Conservation (phyloP, 805 yeast genomes). For the Scheffersomyces lignosus region DNA sequence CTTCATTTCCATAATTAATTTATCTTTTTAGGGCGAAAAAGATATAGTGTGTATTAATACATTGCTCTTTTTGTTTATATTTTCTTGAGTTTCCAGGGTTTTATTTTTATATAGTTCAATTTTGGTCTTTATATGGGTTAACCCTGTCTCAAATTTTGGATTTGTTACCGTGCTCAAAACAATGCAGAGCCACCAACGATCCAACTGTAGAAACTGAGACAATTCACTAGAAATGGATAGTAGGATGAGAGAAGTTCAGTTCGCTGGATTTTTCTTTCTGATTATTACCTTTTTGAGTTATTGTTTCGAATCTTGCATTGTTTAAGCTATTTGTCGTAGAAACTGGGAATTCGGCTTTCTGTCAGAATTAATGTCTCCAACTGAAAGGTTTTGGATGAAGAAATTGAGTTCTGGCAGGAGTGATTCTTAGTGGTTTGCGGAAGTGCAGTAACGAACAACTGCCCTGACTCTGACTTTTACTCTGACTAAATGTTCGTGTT, state of each 20-base stretch:
- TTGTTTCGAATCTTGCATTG: no score
- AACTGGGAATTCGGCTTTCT: no score
- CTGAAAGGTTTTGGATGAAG: slow-evolving; percentile 3
- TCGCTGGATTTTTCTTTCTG: no score
- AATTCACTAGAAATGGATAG: no score
- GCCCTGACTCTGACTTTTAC: no score
- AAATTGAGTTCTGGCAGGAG: no score
- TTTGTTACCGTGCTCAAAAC: slow-evolving; percentile 40
- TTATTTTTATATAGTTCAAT: slow-evolving; percentile 32
- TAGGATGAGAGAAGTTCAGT: no score
- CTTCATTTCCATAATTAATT: slow-evolving; percentile 6
- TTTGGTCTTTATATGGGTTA: slow-evolving; percentile 17
- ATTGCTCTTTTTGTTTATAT: slow-evolving; percentile 16
- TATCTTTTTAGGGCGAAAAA: slow-evolving; percentile 5
- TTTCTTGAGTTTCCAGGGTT: slow-evolving; percentile 19
- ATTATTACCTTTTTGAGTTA: no score
- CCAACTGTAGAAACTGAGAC: slow-evolving; percentile 25
- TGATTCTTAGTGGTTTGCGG: no score
- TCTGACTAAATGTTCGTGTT: no score
- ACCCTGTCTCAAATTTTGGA: slow-evolving; percentile 23
- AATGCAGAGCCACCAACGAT: slow-evolving; percentile 52
- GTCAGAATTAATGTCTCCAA: not conserved
- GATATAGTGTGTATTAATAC: slow-evolving; percentile 20
- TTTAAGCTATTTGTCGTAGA: no score
- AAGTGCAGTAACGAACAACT: no score